phyloP scores from a whole-genome alignment of 352 stramenopile genomes.

The Phytopythium montanum region DNA sequence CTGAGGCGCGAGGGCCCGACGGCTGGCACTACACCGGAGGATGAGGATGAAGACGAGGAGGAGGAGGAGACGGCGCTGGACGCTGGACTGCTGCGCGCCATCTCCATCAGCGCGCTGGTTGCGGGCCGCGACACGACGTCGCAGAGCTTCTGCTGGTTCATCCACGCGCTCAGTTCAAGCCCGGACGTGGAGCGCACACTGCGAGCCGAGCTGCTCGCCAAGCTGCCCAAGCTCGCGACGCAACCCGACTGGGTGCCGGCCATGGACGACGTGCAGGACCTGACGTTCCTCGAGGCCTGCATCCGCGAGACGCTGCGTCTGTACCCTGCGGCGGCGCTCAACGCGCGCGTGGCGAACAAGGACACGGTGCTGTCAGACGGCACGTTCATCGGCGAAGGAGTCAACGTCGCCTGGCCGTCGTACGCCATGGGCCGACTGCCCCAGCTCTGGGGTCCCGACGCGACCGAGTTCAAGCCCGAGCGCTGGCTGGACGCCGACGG shows the following conservation, averaged over 20 bases:
- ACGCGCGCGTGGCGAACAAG: slow-evolving; percentile 6
- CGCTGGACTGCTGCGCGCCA: slow-evolving; percentile 2
- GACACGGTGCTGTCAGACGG: slow-evolving; percentile 55
- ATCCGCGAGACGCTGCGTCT: slow-evolving; percentile 64
- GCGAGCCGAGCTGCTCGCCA: slow-evolving; percentile 33
- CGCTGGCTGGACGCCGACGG: slow-evolving; percentile 28
- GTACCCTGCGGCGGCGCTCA: slow-evolving; percentile 38
- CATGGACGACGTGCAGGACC: slow-evolving; percentile 39
- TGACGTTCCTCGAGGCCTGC: slow-evolving; percentile 59
- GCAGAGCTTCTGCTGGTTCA: slow-evolving; percentile 46
- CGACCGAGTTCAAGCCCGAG: slow-evolving; percentile 43
- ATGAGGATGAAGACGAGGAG: background rate
- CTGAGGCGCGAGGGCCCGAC: background rate
- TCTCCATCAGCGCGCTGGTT: slow-evolving; percentile 9
- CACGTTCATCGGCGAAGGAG: slow-evolving; percentile 35
- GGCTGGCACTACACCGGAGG: background rate
- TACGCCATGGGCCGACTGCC: slow-evolving; percentile 51
- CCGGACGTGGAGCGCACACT: slow-evolving; percentile 38
- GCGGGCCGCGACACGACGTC: slow-evolving; percentile 9
- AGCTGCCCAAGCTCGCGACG: slow-evolving; percentile 28
- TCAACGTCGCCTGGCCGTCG: slow-evolving; percentile 17
- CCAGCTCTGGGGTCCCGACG: slow-evolving; percentile 46
- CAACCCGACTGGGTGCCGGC: slow-evolving; percentile 24
- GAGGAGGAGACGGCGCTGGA: slow-evolving; percentile 1
- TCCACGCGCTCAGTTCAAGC: slow-evolving; percentile 57